These are phyloP conservation scores for Brachypodium distachyon DNA, from an alignment of 202 grass and related monocot species.

Conservation along the genomic window DNA sequence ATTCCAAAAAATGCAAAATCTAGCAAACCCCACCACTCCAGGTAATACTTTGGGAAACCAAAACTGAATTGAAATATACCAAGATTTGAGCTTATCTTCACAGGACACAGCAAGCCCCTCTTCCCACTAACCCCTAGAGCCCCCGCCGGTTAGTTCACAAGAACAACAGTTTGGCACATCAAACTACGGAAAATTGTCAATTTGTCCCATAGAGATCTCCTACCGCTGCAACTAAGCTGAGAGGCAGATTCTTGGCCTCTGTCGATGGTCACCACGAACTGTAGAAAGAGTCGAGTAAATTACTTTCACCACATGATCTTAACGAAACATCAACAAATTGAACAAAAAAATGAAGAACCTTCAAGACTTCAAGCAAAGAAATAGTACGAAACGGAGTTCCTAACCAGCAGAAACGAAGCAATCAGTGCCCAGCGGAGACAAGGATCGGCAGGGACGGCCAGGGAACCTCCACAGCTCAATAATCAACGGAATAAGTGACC, in stretches of 20 bases:
- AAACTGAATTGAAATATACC: background rate
- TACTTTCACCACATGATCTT: background rate
- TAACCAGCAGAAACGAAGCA: constrained; percentile 13
- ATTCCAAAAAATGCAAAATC: background rate
- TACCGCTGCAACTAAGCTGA: background rate
- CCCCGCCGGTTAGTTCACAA: background rate
- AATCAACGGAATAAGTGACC: background rate
- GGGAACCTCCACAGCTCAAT: background rate
- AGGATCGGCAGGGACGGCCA: background rate
- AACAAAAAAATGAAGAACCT: background rate
- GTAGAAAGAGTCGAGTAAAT: background rate
- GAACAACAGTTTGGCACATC: background rate
- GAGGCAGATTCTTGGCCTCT: background rate
- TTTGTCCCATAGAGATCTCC: background rate
- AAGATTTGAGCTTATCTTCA: background rate
- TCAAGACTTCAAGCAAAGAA: background rate
- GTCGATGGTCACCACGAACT: background rate
- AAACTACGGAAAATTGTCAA: background rate
- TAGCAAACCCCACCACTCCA: background rate
- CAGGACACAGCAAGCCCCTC: background rate
- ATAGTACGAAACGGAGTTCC: background rate
- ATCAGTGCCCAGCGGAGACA: background rate
- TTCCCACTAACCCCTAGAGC: background rate
- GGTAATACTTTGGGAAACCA: background rate
- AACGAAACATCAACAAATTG: background rate